phyloP scores from a whole-genome alignment of 352 stramenopile genomes.

The Pythium aphanidermatum region DNA sequence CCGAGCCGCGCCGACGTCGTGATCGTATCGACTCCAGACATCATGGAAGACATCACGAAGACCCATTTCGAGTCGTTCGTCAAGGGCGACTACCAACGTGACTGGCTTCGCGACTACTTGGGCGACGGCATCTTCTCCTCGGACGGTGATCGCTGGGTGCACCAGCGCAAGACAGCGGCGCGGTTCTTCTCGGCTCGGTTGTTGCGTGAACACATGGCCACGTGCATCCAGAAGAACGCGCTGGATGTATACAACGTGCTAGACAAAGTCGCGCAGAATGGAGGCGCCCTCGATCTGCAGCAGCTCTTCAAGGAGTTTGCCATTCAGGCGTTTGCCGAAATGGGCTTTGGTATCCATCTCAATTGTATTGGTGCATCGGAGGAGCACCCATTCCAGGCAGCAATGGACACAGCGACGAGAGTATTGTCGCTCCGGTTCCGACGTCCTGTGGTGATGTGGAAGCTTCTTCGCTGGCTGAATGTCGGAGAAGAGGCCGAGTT shows the following conservation, averaged over 20 bases:
- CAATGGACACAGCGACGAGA: slow-evolving; percentile 43
- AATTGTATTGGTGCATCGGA: slow-evolving; percentile 22
- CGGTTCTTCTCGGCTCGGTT: slow-evolving; percentile 68
- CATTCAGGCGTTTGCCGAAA: slow-evolving; percentile 59
- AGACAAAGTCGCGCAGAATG: neutral
- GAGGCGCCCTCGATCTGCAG: slow-evolving; percentile 29
- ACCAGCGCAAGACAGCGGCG: slow-evolving; percentile 75
- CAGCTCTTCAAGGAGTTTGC: slow-evolving; percentile 48
- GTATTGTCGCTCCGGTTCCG: slow-evolving; percentile 31
- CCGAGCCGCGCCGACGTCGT: slow-evolving; percentile 4
- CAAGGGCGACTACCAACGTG: slow-evolving; percentile 37
- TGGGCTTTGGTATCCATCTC: slow-evolving; percentile 60
- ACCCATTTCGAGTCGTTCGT: slow-evolving; percentile 62
- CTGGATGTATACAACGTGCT: slow-evolving; percentile 22
- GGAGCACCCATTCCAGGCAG: slow-evolving; percentile 40
- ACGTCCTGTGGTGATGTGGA: slow-evolving; percentile 34
- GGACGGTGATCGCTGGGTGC: slow-evolving; percentile 49
- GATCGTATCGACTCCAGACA: slow-evolving; percentile 15
- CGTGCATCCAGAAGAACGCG: slow-evolving; percentile 23
- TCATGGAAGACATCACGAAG: slow-evolving; percentile 44
- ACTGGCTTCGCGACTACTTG: slow-evolving; percentile 38
- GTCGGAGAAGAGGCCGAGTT: slow-evolving; percentile 30
- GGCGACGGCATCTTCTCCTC: slow-evolving; percentile 62
- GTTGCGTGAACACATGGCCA: slow-evolving; percentile 33
- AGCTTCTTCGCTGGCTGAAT: slow-evolving; percentile 28